Base-by-base conservation (phyloP, 176 grass and related monocot genomes). In the Triticum urartu region DNA sequence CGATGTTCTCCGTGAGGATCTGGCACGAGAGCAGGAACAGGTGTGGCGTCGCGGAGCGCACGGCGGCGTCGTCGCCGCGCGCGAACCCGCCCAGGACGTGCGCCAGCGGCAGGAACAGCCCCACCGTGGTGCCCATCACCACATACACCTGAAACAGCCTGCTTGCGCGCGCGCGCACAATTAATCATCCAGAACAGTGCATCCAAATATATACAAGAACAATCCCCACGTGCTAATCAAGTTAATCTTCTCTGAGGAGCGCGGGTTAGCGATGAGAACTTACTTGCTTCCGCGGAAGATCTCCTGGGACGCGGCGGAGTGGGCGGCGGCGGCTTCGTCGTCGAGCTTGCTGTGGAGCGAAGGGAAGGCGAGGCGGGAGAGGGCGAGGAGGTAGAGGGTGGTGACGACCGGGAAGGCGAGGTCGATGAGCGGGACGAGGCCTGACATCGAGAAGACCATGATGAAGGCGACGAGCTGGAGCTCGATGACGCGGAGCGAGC, bases 401-500 rank as follows among this genome's bases (percentile, higher is more conserved):
- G 88, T 73, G 75, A 91, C 72, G 25, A 78, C 88, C 14, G 96
- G 96, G 84, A 94, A 98, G 75, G 83, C 68, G 14, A 98, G 88
- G 88, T 95, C 93, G 82, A 91, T 1, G 68, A 95, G 79, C 28
- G 96, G 93, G 60, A 98, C 96, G 30, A 95, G 89, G 13, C 96
- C 93, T 61, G 91, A 95, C 4, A 85, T 92, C 0, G 93, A 98
- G 96, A 98, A 98, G 22, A 98, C 96, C 96, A 98, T 89, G 92
- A 98, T 95, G 88, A 98, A 98, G 81, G 92, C 92, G 11, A 98
- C 93, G 9, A 98, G 90, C 80, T 98, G 96, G 21, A 98, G 84
- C 92, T 98, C 96, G 87, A 98, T 95, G 38, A 98, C 90, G 32
- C 96, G 90, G 25, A 98, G 82, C 12, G 93, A 98, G 0, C 93